A percentile compares a stretch with the other conserved stretches of the same genome.
Conservation (phyloP, 768 basidiomycete species). For the Tricholoma flavovirens region DNA sequence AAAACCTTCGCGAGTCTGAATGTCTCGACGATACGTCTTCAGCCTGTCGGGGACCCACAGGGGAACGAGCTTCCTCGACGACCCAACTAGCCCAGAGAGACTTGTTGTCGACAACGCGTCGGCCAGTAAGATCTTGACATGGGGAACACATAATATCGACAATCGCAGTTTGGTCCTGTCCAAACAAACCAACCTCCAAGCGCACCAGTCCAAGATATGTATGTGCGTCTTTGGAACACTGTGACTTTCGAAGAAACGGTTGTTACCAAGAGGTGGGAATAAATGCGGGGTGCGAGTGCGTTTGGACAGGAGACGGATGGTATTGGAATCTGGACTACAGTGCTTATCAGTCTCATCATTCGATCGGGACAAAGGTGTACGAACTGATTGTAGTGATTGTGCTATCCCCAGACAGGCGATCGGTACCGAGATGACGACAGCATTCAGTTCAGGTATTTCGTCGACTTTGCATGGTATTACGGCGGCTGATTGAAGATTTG, state of each 20-base stretch:
- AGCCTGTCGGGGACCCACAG: conserved; percentile 4
- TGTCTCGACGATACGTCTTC: conserved; percentile 27
- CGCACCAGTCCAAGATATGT: conserved; percentile 63
- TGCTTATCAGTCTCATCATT: not conserved
- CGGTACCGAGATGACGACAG: too few species aligned
- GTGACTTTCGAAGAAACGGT: conserved; percentile 32
- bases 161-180: conserved; percentile 8
- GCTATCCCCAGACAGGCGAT: conserved; percentile 19
- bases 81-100: conserved; percentile 67
- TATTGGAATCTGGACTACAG: conserved; percentile 39
- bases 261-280: conserved; percentile 56
- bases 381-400: conserved; percentile 51
- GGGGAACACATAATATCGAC: conserved; percentile 56
- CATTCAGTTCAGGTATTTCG: too few species aligned
- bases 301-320: conserved; percentile 32
- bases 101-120: conserved; percentile 43
- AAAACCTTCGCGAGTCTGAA: conserved; percentile 33
- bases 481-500: too few species aligned
- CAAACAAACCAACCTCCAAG: conserved; percentile 21
- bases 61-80: conserved; percentile 42
- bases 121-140: conserved; percentile 57
- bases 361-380: conserved; percentile 8
- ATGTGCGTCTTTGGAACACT: conserved; percentile 34
- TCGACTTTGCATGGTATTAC: too few species aligned
- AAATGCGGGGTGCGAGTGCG: conserved; percentile 38